Percentiles rank a stretch among this genome's conserved stretches.
Conservation (phyloP, 257 asterid genomes). For the Fraxinus cuspidata region DNA sequence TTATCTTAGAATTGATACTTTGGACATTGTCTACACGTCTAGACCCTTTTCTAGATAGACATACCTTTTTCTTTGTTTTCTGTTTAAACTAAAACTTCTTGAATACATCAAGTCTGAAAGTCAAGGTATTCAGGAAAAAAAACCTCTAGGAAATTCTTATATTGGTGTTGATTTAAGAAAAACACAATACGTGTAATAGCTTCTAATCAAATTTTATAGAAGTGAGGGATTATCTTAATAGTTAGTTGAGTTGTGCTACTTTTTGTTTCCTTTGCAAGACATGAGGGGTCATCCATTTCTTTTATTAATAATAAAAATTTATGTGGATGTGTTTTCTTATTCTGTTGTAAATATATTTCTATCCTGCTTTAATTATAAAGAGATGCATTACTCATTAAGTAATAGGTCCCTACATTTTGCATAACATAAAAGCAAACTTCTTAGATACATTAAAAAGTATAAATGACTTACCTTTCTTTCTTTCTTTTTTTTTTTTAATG, state of each 20-base stretch:
- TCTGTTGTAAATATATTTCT: not conserved
- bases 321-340: not conserved
- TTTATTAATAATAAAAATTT: not conserved
- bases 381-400: not conserved
- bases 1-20: not conserved
- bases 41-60: not conserved
- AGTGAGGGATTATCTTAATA: not conserved
- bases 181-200: not conserved
- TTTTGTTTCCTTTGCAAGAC: not conserved
- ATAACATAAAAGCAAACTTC: not conserved
- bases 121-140: not conserved
- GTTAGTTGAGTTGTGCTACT: not conserved
- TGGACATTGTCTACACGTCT: not conserved
- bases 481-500: not conserved
- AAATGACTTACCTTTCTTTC: not conserved
- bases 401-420: not conserved
- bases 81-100: not conserved
- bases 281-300: not conserved
- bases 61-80: not conserved
- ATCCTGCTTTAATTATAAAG: not conserved
- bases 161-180: not conserved
- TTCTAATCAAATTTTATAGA: not conserved
- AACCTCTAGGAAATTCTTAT: not conserved
- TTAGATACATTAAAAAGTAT: not conserved
- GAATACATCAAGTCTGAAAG: not conserved